A percentile compares a stretch with the other conserved stretches of the same genome.
Conservation (phyloP, 768 basidiomycete species). For the Podaxis sp. region DNA sequence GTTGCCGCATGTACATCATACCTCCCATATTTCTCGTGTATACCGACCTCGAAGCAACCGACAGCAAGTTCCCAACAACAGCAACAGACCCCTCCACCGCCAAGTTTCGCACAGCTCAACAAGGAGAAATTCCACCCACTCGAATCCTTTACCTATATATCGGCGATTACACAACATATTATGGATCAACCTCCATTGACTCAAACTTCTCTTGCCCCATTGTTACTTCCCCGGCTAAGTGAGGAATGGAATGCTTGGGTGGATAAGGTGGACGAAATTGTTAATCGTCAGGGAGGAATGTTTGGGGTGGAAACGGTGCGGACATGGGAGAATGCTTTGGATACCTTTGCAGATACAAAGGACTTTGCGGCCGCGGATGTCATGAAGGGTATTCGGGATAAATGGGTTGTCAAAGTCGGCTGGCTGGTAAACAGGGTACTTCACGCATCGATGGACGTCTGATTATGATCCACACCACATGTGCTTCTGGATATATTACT, state of each 20-base stretch:
- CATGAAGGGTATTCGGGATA: conserved; percentile 44
- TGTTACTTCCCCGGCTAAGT: conserved; percentile 57
- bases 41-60: conserved; percentile 25
- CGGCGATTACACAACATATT: conserved; percentile 62
- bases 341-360: conserved; percentile 58
- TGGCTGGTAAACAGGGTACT: conserved; percentile 65
- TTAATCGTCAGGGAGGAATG: conserved; percentile 75
- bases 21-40: conserved; percentile 78
- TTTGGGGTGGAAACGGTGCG: conserved; percentile 68
- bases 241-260: conserved; percentile 83
- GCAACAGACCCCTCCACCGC: conserved; percentile 29
- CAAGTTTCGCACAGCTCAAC: conserved; percentile 39
- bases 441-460: conserved; percentile 31
- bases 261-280: conserved; percentile 58
- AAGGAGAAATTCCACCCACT: conserved; percentile 67
- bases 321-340: conserved; percentile 66
- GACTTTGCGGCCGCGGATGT: conserved; percentile 28
- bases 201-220: conserved; percentile 51
- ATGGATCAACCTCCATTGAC: conserved; percentile 64
- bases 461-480: conserved; percentile 5
- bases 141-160: conserved; percentile 71
- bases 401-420: conserved; percentile 71
- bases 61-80: conserved; percentile 23
- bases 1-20: conserved; percentile 76
- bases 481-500: not conserved